Conservation (phyloP, 805 yeast species). For the Yamadazyma sp. region DNA sequence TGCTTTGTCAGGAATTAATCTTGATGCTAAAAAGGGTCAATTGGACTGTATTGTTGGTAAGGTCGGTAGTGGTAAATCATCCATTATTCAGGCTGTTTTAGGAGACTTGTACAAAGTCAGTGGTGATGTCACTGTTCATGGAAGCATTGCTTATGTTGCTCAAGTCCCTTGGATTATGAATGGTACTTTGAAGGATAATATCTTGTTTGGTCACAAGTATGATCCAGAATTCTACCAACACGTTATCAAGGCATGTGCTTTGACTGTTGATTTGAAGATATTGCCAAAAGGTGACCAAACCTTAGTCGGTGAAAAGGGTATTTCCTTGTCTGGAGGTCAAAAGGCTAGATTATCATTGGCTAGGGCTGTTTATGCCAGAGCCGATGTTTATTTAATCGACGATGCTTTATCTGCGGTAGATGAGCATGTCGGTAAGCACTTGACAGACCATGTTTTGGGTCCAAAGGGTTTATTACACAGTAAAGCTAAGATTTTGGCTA, state of each 20-base stretch:
- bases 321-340: conserved; percentile 95
- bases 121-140: conserved; percentile 72
- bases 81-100: conserved; percentile 71
- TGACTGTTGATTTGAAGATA: conserved; percentile 70
- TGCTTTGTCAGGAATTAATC: conserved; percentile 62
- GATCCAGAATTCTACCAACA: conserved; percentile 79
- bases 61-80: conserved; percentile 90
- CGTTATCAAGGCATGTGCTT: conserved; percentile 87
- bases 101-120: conserved; percentile 79
- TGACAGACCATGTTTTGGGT: conserved; percentile 81
- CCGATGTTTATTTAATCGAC: conserved; percentile 87
- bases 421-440: conserved; percentile 90
- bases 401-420: conserved; percentile 97
- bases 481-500: conserved; percentile 78
- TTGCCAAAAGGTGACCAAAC: conserved; percentile 90
- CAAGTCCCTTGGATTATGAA: conserved; percentile 98
- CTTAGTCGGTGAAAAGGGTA: conserved; percentile 96
- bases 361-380: conserved; percentile 92
- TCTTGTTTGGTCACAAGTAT: conserved; percentile 82
- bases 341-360: conserved; percentile 94
- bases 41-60: conserved; percentile 83
- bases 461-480: conserved; percentile 71
- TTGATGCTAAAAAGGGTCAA: conserved; percentile 69
- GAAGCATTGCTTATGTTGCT: conserved; percentile 83
- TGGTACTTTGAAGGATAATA: conserved; percentile 88